These are phyloP conservation scores for Marasmius sp. DNA, from an alignment of 1,284 basidiomycete genomes.

Conservation along the genomic window DNA sequence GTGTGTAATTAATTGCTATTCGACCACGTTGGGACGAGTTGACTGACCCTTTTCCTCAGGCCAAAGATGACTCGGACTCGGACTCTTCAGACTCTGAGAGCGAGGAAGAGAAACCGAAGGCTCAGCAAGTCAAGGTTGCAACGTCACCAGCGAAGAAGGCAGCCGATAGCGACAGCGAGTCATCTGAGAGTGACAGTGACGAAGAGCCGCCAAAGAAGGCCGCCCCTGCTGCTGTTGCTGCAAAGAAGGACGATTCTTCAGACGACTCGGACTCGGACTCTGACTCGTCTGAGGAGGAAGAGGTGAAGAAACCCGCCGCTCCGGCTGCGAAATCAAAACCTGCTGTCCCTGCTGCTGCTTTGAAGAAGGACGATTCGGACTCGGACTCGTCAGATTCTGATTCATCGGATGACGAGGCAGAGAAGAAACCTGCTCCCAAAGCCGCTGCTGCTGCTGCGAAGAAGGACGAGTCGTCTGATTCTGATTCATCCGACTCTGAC, in stretches of 20 bases:
- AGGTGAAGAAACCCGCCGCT: not conserved
- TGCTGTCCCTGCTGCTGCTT: constrained; percentile 3
- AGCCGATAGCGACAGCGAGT: constrained; percentile 25
- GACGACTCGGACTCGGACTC: constrained; percentile 1
- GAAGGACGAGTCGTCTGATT: constrained; percentile 26
- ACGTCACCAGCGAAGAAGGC: constrained; percentile 18
- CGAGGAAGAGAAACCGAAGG: constrained; percentile 28
- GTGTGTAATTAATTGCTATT: not conserved
- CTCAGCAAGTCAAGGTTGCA: constrained; percentile 40
- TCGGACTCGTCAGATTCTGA: constrained; percentile 6
- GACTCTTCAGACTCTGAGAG: not conserved
- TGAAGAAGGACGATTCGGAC: constrained; percentile 15
- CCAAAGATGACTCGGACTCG: not conserved
- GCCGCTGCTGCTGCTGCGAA: constrained; percentile 14
- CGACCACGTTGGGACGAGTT: not conserved
- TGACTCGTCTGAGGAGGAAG: constrained; percentile 1
- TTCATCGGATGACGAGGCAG: not conserved
- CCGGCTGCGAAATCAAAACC: not conserved
- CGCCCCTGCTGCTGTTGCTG: constrained; percentile 4
- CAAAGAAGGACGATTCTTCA: constrained; percentile 4
- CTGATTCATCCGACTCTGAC: constrained; percentile 32
- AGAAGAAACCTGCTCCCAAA: constrained; percentile 8
- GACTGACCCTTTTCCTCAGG: not conserved
- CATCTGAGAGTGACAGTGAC: constrained; percentile 23
- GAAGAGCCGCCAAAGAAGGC: constrained; percentile 23